phyloP scores from a whole-genome alignment of 352 stramenopile genomes.

The Pythium sp. region DNA sequence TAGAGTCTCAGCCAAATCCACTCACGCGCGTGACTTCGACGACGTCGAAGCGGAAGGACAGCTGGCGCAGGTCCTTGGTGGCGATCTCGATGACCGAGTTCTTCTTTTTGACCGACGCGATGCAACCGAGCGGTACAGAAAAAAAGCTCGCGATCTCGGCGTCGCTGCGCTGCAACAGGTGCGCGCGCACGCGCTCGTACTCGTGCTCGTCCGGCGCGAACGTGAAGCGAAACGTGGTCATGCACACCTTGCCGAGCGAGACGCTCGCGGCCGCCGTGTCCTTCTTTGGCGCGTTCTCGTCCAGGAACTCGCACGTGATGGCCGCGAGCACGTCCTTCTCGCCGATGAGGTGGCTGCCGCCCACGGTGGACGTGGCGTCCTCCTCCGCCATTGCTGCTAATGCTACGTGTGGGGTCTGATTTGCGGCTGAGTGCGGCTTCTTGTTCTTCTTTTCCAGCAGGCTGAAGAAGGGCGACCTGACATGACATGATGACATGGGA shows the following conservation, averaged over 20 bases:
- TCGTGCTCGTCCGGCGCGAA: slow-evolving; percentile 67
- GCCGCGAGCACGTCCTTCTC: slow-evolving; percentile 75
- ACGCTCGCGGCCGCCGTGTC: slow-evolving; percentile 58
- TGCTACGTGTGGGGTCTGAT: neutral
- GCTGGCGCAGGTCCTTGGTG: slow-evolving; percentile 76
- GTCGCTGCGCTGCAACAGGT: slow-evolving; percentile 51
- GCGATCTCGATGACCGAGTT: slow-evolving; percentile 70
- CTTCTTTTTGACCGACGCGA: slow-evolving; percentile 79
- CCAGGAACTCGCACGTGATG: slow-evolving; percentile 75
- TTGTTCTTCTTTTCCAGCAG: neutral
- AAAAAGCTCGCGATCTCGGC: slow-evolving; percentile 81
- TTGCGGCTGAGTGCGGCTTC: neutral
- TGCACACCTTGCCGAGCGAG: slow-evolving; percentile 69
- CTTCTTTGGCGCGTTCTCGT: slow-evolving; percentile 54
- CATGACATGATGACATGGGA: neutral
- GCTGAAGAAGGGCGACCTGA: neutral
- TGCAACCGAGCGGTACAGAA: slow-evolving; percentile 66
- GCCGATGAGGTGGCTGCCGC: slow-evolving; percentile 47
- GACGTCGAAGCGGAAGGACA: slow-evolving; percentile 75
- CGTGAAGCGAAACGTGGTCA: slow-evolving; percentile 86
- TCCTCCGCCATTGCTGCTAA: slow-evolving; percentile 22
- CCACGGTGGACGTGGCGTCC: slow-evolving; percentile 19
- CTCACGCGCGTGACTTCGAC: slow-evolving; percentile 64
- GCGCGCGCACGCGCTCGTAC: slow-evolving; percentile 42
- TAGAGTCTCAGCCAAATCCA: neutral